phyloP scores from a whole-genome alignment of 805 yeast species.

The Zygosaccharomyces pseudorouxii region DNA sequence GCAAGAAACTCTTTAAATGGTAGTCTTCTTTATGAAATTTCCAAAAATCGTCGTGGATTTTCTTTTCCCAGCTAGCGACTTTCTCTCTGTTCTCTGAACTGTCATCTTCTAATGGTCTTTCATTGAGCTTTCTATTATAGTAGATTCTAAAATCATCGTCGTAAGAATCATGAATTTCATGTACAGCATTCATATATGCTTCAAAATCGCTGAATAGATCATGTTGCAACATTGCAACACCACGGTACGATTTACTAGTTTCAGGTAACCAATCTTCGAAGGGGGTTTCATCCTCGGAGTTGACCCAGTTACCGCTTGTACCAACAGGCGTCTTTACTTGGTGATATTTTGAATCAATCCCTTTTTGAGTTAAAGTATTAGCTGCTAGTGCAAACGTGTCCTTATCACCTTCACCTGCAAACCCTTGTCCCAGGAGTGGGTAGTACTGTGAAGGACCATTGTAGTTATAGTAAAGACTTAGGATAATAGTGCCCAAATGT shows the following conservation, averaged over 20 bases:
- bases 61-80: slow-evolving; percentile 9
- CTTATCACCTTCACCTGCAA: slow-evolving; percentile 77
- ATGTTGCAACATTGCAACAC: slow-evolving; percentile 74
- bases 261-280: slow-evolving; percentile 25
- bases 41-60: slow-evolving; percentile 12
- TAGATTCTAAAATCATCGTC: neutral
- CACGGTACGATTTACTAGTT: slow-evolving; percentile 39
- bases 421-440: slow-evolving; percentile 66
- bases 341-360: slow-evolving; percentile 32
- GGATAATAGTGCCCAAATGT: slow-evolving; percentile 54
- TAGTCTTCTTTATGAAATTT: slow-evolving; percentile 5
- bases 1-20: slow-evolving; percentile 2
- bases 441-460: slow-evolving; percentile 65
- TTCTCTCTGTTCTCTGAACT: neutral
- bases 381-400: slow-evolving; percentile 71
- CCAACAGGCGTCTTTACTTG: slow-evolving; percentile 42
- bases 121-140: neutral
- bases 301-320: slow-evolving; percentile 37
- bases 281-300: slow-evolving; percentile 13
- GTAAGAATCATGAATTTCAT: neutral
- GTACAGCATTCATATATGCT: slow-evolving; percentile 17
- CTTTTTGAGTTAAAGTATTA: slow-evolving; percentile 39
- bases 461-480: slow-evolving; percentile 62
- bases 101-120: neutral
- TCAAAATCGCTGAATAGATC: slow-evolving; percentile 60